Percentiles rank a stretch among this genome's conserved stretches.
phyloP scores from a whole-genome alignment of 495 filamentous ascomycete genomes.

The Aspergillus nidulans region DNA sequence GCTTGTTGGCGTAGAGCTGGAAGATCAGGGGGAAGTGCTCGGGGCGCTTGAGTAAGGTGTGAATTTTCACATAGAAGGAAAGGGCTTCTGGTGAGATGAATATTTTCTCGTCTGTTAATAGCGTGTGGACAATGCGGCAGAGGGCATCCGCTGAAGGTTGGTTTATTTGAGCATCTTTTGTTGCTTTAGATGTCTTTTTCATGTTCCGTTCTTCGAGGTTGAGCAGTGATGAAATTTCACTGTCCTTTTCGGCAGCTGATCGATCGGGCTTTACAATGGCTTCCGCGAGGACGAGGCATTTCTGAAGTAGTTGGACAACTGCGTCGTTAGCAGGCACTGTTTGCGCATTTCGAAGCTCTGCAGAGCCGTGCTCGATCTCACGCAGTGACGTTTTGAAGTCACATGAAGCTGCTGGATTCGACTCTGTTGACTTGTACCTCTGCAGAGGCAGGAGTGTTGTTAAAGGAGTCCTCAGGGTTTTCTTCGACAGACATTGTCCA shows the following conservation, averaged over 20 bases:
- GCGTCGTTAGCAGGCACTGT: slow-evolving; percentile 36
- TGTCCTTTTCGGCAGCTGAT: slow-evolving; percentile 25
- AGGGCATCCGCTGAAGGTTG: slow-evolving; percentile 38
- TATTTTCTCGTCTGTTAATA: slow-evolving; percentile 70
- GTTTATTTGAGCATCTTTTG: slow-evolving; percentile 15
- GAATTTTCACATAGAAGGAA: slow-evolving; percentile 63
- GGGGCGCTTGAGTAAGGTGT: slow-evolving; percentile 64
- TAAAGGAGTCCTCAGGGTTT: not conserved
- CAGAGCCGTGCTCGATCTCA: slow-evolving; percentile 25
- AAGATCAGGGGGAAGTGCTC: slow-evolving; percentile 74
- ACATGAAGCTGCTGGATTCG: slow-evolving; percentile 8
- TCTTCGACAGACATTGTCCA: slow-evolving; percentile 19
- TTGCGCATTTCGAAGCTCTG: slow-evolving; percentile 27
- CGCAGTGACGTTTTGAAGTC: slow-evolving; percentile 18
- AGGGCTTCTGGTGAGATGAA: slow-evolving; percentile 76
- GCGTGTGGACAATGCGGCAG: slow-evolving; percentile 52
- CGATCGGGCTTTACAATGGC: slow-evolving; percentile 29
- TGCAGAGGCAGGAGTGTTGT: not conserved
- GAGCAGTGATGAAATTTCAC: slow-evolving; percentile 48
- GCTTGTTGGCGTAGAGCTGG: slow-evolving; percentile 79
- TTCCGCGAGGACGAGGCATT: slow-evolving; percentile 42
- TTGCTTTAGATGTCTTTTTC: slow-evolving; percentile 16
- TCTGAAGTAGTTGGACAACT: slow-evolving; percentile 37
- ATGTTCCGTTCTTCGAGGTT: slow-evolving; percentile 45
- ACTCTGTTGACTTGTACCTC: slow-evolving; percentile 14